phyloP scores from a whole-genome alignment of 495 filamentous ascomycete genomes.

The Penicillium mononematosum region DNA sequence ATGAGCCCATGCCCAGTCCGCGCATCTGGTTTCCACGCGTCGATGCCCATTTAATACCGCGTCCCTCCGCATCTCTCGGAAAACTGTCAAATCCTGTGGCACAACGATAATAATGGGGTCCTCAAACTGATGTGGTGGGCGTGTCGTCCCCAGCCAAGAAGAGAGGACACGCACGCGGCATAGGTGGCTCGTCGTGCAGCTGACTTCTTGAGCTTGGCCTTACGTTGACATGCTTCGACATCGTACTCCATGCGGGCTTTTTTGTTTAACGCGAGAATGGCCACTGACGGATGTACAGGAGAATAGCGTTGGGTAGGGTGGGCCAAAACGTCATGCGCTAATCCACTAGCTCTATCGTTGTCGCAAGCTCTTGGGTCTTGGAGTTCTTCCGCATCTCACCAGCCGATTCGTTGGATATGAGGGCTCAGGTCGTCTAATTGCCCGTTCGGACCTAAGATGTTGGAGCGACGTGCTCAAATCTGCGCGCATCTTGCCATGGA shows the following conservation, averaged over 20 bases:
- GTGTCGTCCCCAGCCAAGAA: slow-evolving; percentile 6
- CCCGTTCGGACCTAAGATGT: neutral
- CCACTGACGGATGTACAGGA: neutral
- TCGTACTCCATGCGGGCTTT: neutral
- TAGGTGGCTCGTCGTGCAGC: neutral
- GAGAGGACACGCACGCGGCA: slow-evolving; percentile 4
- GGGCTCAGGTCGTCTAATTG: neutral
- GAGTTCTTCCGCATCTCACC: neutral
- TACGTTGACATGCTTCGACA: slow-evolving; percentile 8
- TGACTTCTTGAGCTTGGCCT: slow-evolving; percentile 1
- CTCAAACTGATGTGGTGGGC: neutral
- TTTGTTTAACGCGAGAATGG: neutral
- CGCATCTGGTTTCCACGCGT: slow-evolving; percentile 3
- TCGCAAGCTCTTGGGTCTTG: slow-evolving; percentile 9
- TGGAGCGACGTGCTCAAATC: neutral
- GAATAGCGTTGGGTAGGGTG: slow-evolving; percentile 1
- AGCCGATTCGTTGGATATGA: neutral
- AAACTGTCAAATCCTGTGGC: neutral
- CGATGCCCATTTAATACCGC: neutral
- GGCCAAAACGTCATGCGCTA: slow-evolving; percentile 6
- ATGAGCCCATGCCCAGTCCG: neutral
- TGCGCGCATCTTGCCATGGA: neutral
- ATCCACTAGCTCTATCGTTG: slow-evolving; percentile 3
- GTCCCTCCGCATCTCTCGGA: neutral
- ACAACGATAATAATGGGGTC: neutral